These are phyloP conservation scores for Fomes fomentarius DNA, from an alignment of 1,284 basidiomycete species.

Conservation along the genomic window DNA sequence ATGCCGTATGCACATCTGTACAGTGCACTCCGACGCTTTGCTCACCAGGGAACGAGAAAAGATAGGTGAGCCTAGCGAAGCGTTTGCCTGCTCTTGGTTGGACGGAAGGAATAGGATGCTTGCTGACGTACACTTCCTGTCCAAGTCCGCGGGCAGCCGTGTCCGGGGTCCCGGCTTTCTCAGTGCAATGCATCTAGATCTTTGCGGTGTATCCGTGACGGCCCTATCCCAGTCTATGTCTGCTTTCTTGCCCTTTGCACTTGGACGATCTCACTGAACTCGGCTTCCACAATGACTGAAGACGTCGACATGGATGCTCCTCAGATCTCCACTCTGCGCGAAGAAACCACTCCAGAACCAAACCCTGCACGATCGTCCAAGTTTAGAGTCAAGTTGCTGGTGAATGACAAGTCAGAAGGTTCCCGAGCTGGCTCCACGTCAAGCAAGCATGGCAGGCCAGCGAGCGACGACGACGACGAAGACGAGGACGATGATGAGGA, in stretches of 20 bases:
- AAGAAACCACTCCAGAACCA: slow-evolving; percentile 70
- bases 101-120: slow-evolving; percentile 25
- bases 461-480: slow-evolving; percentile 54
- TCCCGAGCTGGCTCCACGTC: slow-evolving; percentile 31
- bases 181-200: no score
- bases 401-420: slow-evolving; percentile 46
- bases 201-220: background rate
- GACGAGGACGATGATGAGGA: slow-evolving; percentile 63
- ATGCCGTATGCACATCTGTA: background rate
- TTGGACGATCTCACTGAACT: background rate
- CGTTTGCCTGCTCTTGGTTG: slow-evolving; percentile 15
- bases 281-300: slow-evolving; percentile 29
- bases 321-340: slow-evolving; percentile 73
- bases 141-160: background rate
- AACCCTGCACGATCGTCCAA: slow-evolving; percentile 43
- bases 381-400: slow-evolving; percentile 53
- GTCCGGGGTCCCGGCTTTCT: no score
- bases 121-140: slow-evolving; percentile 20
- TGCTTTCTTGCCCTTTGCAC: background rate
- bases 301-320: slow-evolving; percentile 74
- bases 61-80: slow-evolving; percentile 17
- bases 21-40: no score
- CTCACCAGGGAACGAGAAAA: slow-evolving; percentile 15
- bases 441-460: slow-evolving; percentile 34
- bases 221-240: background rate